These are phyloP conservation scores for Liriodendron chinense DNA, from an alignment of 164 flowering plant species.

Conservation along the genomic window DNA sequence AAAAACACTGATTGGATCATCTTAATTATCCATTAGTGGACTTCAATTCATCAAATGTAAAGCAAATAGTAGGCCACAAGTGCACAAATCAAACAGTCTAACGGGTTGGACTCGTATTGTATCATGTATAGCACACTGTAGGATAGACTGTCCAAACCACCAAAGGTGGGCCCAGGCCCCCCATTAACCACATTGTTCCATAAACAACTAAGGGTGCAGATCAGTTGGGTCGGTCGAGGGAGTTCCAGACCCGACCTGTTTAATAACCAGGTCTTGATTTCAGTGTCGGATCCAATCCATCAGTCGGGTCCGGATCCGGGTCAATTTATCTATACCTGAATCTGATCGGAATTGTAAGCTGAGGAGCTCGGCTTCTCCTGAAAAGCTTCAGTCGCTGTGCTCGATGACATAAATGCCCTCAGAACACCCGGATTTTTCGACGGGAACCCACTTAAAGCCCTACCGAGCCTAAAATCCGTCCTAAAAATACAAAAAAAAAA, in stretches of 20 bases:
- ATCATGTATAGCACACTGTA: too few species aligned
- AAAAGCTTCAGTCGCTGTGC: slow-evolving; percentile 42
- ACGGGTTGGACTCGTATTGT: too few species aligned
- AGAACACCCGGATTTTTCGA: slow-evolving; percentile 35
- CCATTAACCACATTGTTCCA: too few species aligned
- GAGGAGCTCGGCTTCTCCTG: slow-evolving; percentile 42
- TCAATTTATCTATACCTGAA: slow-evolving; percentile 41
- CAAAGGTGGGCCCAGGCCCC: too few species aligned
- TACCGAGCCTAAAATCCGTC: slow-evolving; percentile 20
- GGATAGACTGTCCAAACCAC: too few species aligned
- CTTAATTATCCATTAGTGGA: too few species aligned
- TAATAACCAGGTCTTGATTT: background rate
- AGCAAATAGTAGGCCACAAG: too few species aligned
- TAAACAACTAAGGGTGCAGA: too few species aligned
- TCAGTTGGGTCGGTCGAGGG: too few species aligned
- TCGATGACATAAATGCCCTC: slow-evolving; percentile 70
- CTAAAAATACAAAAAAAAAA: slow-evolving; percentile 16
- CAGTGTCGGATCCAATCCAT: background rate
- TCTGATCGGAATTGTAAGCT: slow-evolving; percentile 85
- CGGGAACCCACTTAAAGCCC: slow-evolving; percentile 21
- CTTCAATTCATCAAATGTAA: too few species aligned
- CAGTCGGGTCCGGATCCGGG: background rate
- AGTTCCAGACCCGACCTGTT: background rate
- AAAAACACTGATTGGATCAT: too few species aligned
- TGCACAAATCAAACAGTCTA: too few species aligned